Conservation (phyloP, 306 rosid genomes). For the Lathyrus sativus region DNA sequence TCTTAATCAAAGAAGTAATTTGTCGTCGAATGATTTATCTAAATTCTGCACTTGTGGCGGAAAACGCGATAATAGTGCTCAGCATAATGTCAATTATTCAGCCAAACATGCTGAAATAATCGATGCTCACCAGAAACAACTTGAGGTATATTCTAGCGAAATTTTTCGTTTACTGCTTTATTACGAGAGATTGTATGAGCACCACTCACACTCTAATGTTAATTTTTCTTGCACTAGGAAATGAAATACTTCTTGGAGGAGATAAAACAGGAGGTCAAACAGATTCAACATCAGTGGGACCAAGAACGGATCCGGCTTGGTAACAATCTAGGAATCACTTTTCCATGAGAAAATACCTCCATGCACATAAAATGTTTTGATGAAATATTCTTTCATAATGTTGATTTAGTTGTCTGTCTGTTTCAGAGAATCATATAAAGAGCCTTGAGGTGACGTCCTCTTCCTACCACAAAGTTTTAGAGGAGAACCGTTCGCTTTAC, state of each 20-base stretch:
- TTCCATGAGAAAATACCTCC: slow-evolving; percentile 28
- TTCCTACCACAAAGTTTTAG: slow-evolving; percentile 80
- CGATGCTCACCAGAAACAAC: slow-evolving; percentile 67
- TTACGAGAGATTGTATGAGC: neutral
- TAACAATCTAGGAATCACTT: slow-evolving; percentile 41
- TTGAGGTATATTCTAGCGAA: slow-evolving; percentile 51
- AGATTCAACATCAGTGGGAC: slow-evolving; percentile 66
- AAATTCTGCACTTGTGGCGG: slow-evolving; percentile 77
- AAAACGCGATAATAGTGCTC: slow-evolving; percentile 50
- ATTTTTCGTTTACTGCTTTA: neutral
- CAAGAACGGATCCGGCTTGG: slow-evolving; percentile 77
- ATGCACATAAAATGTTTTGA: neutral
- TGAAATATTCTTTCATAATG: slow-evolving; percentile 14
- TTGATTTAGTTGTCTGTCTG: slow-evolving; percentile 33
- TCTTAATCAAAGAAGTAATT: slow-evolving; percentile 64
- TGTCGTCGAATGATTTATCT: slow-evolving; percentile 69
- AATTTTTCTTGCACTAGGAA: slow-evolving; percentile 43
- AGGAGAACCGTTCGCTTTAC: slow-evolving; percentile 83
- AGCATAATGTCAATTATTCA: slow-evolving; percentile 36
- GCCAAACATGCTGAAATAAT: slow-evolving; percentile 48
- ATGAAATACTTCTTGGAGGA: slow-evolving; percentile 64
- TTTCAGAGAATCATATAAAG: slow-evolving; percentile 69
- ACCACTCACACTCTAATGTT: slow-evolving; percentile 20
- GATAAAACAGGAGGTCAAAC: slow-evolving; percentile 59
- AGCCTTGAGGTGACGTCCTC: slow-evolving; percentile 75